Base-by-base conservation (phyloP, 371 early-diverging fungal species). In the Gilbertella persicaria region DNA sequence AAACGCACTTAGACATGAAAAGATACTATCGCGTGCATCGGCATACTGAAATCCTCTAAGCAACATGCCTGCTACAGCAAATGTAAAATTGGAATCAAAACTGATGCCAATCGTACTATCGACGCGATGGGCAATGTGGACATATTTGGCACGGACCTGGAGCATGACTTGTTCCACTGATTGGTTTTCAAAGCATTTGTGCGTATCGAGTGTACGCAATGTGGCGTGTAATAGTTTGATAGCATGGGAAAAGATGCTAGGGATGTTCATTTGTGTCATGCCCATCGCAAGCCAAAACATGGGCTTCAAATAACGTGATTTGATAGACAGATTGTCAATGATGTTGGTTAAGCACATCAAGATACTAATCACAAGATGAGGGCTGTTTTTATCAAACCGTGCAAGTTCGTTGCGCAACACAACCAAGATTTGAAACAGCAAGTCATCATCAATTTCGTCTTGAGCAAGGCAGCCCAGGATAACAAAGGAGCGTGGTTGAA, bases 401-500 rank as follows among this genome's bases (percentile, higher is more conserved):
- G 82, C 81, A 17, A 96, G 75, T 1, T 93, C 91, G 2, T 91
- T 89, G 17, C 90, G 84, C 45, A 96, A 69, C 0, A 92, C 90
- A 3, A 90, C 86, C 14, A 95, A 67, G 23, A 92, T 93, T 67
- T 93, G 93, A 64, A 92, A 93, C 20, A 95, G 61, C 19, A 92
- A 66, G 54, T 89, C 90, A 57, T 94, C 91, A 39, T 92, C 92
- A 8, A 90, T 87, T 55, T 90, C 94, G 43, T 89, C 87, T 16
- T 88, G 82, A 0, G 92, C 88, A 42, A 96, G 77, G 45, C 88
- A 88, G 16, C 96, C 97, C 28, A 96, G 76, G 10, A 90, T 83
- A 25, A 94, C 86, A 71, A 96, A 96, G 0, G 96, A 85, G n/a
- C 97, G 84, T 0, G 95, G 93, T 64, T 96, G 97, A 24, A 94